A percentile compares a stretch with the other conserved stretches of the same genome.
These are phyloP conservation scores for Fusarium sp. DNA, from an alignment of 2,329 filamentous ascomycete genomes.

Conservation along the genomic window DNA sequence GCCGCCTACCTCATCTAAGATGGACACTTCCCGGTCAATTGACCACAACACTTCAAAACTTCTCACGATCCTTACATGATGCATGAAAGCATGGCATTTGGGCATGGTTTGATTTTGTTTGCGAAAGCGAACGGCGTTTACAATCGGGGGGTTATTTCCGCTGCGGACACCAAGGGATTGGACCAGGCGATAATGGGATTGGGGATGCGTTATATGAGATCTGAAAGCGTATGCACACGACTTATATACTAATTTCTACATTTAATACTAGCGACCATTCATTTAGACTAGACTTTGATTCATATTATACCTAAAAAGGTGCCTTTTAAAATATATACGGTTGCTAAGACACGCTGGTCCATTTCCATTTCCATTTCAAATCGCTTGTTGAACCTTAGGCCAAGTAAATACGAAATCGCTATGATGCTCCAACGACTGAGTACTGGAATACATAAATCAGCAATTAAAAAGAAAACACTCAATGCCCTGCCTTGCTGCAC, in stretches of 20 bases:
- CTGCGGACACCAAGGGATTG: conserved; percentile 19
- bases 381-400: background rate
- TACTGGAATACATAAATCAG: background rate
- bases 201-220: conserved; percentile 32
- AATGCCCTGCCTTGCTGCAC: conserved; percentile 14
- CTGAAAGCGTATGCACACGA: conserved; percentile 30
- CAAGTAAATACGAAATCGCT: background rate
- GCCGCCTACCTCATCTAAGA: conserved; percentile 57
- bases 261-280: conserved; percentile 41
- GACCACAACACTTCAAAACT: conserved; percentile 6
- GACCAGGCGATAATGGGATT: conserved; percentile 32
- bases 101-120: conserved; percentile 25
- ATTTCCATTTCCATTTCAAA: background rate
- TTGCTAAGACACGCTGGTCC: background rate
- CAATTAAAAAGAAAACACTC: background rate
- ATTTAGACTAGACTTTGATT: conserved; percentile 41
- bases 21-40: background rate
- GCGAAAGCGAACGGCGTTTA: conserved; percentile 38
- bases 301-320: conserved; percentile 19
- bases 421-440: background rate
- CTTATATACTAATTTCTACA: conserved; percentile 39
- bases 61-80: conserved; percentile 41
- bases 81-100: conserved; percentile 37
- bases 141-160: conserved; percentile 23
- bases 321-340: conserved; percentile 16